A percentile compares a stretch with the other conserved stretches of the same genome.
These are phyloP conservation scores for Fusarium sp. DNA, from an alignment of 2,329 filamentous ascomycete genomes.

Conservation along the genomic window DNA sequence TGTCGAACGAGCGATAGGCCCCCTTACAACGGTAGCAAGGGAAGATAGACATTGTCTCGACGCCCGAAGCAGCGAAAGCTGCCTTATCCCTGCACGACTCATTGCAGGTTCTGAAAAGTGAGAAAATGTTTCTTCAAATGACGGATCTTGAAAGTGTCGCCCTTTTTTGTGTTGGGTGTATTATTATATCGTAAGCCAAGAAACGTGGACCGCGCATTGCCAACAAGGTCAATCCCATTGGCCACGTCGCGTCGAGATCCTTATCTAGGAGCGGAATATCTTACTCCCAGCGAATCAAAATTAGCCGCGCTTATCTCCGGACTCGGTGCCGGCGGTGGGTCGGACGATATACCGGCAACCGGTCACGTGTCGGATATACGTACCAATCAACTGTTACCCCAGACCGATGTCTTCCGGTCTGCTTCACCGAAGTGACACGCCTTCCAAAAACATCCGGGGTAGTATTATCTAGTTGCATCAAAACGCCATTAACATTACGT, in stretches of 20 bases:
- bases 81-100: slow-evolving; percentile 34
- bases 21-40: slow-evolving; percentile 19
- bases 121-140: neutral
- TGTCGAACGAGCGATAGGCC: slow-evolving; percentile 22
- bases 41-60: slow-evolving; percentile 29
- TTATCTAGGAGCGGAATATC: slow-evolving; percentile 30
- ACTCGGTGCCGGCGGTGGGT: slow-evolving; percentile 23
- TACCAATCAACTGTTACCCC: slow-evolving; percentile 12
- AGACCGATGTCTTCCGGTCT: slow-evolving; percentile 29
- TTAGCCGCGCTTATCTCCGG: neutral
- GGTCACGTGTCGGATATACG: slow-evolving; percentile 30
- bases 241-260: neutral
- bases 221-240: slow-evolving; percentile 28
- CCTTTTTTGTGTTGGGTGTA: slow-evolving; percentile 8
- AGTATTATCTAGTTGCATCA: slow-evolving; percentile 26
- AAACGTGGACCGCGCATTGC: slow-evolving; percentile 12
- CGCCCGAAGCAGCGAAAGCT: slow-evolving; percentile 34
- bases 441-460: slow-evolving; percentile 27
- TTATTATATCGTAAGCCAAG: slow-evolving; percentile 22
- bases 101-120: slow-evolving; percentile 1
- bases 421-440: slow-evolving; percentile 21
- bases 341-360: slow-evolving; percentile 21
- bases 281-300: slow-evolving; percentile 3
- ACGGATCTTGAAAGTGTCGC: neutral
- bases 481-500: slow-evolving; percentile 16